Evolutionary conservation across 768 basidiomycete species (phyloP).

Genomic region (Boletus reticulatus): DNA sequence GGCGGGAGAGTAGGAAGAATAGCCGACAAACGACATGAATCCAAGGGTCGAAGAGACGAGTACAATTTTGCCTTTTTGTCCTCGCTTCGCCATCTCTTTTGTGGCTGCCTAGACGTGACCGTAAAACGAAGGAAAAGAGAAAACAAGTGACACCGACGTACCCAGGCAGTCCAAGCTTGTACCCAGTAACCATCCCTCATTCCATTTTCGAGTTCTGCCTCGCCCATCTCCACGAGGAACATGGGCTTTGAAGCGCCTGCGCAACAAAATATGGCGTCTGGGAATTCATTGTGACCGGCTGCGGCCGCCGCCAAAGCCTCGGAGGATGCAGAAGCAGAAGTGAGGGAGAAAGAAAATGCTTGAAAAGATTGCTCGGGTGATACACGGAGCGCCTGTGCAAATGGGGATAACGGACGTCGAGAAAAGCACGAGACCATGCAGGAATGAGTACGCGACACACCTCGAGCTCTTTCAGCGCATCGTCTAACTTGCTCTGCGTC

Average conservation of each 20-base stretch:
- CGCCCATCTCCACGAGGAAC: slow-evolving; percentile 70
- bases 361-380: slow-evolving; percentile 59
- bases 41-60: slow-evolving; percentile 75
- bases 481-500: slow-evolving; percentile 58
- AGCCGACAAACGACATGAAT: slow-evolving; percentile 76
- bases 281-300: slow-evolving; percentile 52
- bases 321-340: slow-evolving; percentile 47
- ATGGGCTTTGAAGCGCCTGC: slow-evolving; percentile 72
- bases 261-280: slow-evolving; percentile 78
- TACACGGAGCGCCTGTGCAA: slow-evolving; percentile 47
- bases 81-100: slow-evolving; percentile 59
- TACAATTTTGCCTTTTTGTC: slow-evolving; percentile 64
- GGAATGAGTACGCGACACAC: slow-evolving; percentile 36
- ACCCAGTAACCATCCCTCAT: slow-evolving; percentile 28
- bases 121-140: neutral
- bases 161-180: slow-evolving; percentile 55
- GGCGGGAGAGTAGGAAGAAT: slow-evolving; percentile 74
- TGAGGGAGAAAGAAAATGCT: slow-evolving; percentile 65
- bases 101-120: slow-evolving; percentile 51
- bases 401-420: neutral
- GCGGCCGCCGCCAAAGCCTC: slow-evolving; percentile 65
- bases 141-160: neutral
- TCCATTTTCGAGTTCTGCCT: slow-evolving; percentile 53
- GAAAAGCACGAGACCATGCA: neutral
- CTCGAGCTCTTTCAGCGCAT: slow-evolving; percentile 62